Conservation (phyloP, 257 asterid species). For the Anisodus tanguticus region DNA sequence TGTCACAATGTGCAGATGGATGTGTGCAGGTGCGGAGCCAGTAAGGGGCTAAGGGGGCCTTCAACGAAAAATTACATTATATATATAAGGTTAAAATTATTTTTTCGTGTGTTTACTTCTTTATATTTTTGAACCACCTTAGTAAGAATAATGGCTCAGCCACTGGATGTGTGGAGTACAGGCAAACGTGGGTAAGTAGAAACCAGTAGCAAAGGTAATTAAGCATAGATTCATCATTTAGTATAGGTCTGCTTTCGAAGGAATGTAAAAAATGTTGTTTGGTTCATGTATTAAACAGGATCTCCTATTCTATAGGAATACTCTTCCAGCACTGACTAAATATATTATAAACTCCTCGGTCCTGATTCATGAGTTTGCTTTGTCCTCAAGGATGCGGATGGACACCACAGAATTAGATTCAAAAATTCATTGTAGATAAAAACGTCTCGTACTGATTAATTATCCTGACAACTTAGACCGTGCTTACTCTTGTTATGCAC, state of each 20-base stretch:
- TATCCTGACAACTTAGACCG: neutral
- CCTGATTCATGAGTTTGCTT: conserved; percentile 20
- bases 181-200: neutral
- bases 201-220: neutral
- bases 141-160: too few species aligned
- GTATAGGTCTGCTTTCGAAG: conserved; percentile 8
- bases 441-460: neutral
- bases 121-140: too few species aligned
- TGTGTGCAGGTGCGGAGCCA: too few species aligned
- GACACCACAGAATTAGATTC: conserved; percentile 15
- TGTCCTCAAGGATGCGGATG: neutral
- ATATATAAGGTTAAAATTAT: too few species aligned
- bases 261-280: neutral
- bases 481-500: neutral
- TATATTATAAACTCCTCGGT: neutral
- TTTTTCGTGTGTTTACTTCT: too few species aligned
- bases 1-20: neutral
- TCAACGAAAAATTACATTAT: too few species aligned
- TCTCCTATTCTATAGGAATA: neutral
- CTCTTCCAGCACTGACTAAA: neutral
- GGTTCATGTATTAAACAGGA: neutral
- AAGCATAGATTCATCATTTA: neutral
- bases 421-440: neutral
- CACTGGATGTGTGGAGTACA: neutral
- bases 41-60: too few species aligned